These are phyloP conservation scores for Phanerochaete sordida DNA, from an alignment of 768 basidiomycete species.

Conservation along the genomic window DNA sequence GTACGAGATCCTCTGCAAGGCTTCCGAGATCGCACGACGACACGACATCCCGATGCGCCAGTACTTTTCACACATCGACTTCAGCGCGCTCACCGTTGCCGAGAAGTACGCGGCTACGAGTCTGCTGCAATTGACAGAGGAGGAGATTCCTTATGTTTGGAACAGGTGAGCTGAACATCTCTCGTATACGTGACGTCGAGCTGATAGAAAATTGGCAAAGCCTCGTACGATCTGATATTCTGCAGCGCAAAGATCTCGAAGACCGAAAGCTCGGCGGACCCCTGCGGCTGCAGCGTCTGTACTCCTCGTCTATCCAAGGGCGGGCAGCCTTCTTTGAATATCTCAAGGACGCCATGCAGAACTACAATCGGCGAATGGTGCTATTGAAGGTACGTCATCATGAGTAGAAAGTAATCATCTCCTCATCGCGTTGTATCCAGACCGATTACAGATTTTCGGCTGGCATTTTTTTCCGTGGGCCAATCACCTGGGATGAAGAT, in stretches of 20 bases:
- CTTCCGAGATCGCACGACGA: constrained; percentile 42
- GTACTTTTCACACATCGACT: constrained; percentile 50
- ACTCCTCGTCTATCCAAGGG: constrained; percentile 51
- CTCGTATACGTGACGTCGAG: neutral
- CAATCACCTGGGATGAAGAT: constrained; percentile 42
- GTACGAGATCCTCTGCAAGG: constrained; percentile 55
- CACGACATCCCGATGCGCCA: constrained; percentile 40
- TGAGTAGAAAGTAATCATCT: neutral
- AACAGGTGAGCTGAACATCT: constrained; percentile 31
- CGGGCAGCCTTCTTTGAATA: constrained; percentile 60
- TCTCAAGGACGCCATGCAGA: constrained; percentile 49
- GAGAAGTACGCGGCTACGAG: constrained; percentile 52
- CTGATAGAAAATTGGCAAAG: constrained; percentile 26
- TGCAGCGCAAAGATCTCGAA: constrained; percentile 47
- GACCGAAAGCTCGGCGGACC: constrained; percentile 48
- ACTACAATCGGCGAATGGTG: constrained; percentile 56
- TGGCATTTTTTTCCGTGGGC: constrained; percentile 61
- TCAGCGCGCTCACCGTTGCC: constrained; percentile 48
- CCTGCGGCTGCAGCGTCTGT: constrained; percentile 56
- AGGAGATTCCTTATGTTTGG: constrained; percentile 50
- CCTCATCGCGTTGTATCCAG: constrained; percentile 27
- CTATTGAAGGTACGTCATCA: constrained; percentile 44
- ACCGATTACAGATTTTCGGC: constrained; percentile 59
- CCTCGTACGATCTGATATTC: constrained; percentile 55
- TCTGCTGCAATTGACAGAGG: constrained; percentile 35